Percentiles rank a stretch among this genome's conserved stretches.
Conservation (phyloP, 2,329 filamentous ascomycete genomes). For the Fusarium azukiicola region DNA sequence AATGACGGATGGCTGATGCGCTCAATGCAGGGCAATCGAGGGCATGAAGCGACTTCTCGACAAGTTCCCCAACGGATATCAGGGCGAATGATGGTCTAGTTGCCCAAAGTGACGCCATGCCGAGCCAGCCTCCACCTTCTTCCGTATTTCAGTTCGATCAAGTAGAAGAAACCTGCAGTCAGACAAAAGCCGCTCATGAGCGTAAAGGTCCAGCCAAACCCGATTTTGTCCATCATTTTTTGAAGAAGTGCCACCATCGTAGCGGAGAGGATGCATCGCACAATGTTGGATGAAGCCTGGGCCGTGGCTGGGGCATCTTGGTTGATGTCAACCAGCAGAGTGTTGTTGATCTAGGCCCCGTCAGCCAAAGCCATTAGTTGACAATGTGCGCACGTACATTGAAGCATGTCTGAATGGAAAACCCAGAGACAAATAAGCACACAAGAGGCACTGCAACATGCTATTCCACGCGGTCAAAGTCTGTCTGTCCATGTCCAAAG, state of each 20-base stretch:
- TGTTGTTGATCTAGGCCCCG: neutral
- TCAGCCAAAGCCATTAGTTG: neutral
- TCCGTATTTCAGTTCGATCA: neutral
- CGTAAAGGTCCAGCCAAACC: neutral
- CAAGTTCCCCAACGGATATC: neutral
- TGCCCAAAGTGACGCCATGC: neutral
- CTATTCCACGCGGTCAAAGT: neutral
- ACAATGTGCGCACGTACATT: neutral
- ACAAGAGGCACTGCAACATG: neutral
- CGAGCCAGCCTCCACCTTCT: neutral
- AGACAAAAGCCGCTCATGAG: neutral
- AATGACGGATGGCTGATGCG: neutral
- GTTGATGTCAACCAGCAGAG: neutral
- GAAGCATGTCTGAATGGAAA: constrained; percentile 7
- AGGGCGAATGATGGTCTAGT: neutral
- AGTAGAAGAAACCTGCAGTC: neutral
- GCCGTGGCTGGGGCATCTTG: neutral
- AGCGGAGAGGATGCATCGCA: neutral
- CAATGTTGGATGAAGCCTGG: neutral
- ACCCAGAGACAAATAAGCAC: neutral
- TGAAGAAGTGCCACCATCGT: neutral
- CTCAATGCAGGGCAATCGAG: neutral
- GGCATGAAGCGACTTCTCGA: neutral
- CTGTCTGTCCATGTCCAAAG: too few species aligned
- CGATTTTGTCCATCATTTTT: neutral